phyloP scores from a whole-genome alignment of 352 stramenopile genomes.

The Globisporangium mamillatum region DNA sequence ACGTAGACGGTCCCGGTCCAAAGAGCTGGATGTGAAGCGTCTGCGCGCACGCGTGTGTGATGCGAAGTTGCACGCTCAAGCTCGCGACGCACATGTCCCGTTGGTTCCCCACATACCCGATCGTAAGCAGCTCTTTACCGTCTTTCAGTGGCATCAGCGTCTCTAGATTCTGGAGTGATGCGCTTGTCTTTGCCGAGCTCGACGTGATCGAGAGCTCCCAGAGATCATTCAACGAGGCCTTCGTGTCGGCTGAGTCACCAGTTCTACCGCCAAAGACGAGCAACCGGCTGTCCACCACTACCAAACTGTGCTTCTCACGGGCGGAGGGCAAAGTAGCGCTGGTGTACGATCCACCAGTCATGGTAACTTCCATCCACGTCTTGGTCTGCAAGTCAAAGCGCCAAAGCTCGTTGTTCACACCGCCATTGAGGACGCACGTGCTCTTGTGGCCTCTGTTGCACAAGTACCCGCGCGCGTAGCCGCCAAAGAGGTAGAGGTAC shows the following conservation, averaged over 20 bases:
- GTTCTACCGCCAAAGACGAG: slow-evolving; percentile 60
- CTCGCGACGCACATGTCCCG: slow-evolving; percentile 44
- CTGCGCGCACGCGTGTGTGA: slow-evolving; percentile 56
- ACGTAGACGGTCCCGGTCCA: slow-evolving; percentile 54
- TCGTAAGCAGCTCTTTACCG: slow-evolving; percentile 45
- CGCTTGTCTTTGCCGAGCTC: slow-evolving; percentile 26
- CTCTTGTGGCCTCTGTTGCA: slow-evolving; percentile 49
- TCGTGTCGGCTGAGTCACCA: slow-evolving; percentile 23
- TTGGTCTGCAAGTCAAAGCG: slow-evolving; percentile 50
- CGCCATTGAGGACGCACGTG: slow-evolving; percentile 31
- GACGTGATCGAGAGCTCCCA: slow-evolving; percentile 65
- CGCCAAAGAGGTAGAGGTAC: slow-evolving; percentile 66
- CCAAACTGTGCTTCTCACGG: slow-evolving; percentile 62
- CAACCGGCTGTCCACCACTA: slow-evolving; percentile 38
- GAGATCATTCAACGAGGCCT: slow-evolving; percentile 45
- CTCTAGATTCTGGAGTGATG: slow-evolving; percentile 38
- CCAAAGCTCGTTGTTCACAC: slow-evolving; percentile 72
- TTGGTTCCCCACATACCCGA: slow-evolving; percentile 32
- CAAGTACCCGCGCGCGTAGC: slow-evolving; percentile 49
- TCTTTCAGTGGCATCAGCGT: slow-evolving; percentile 41
- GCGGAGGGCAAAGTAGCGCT: slow-evolving; percentile 22
- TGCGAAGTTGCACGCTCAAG: slow-evolving; percentile 42
- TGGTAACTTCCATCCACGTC: slow-evolving; percentile 45
- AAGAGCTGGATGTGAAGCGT: slow-evolving; percentile 55
- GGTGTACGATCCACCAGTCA: slow-evolving; percentile 1